Evolutionary conservation across 2,329 filamentous ascomycete species (phyloP), one percentile per base, ranked within the genome.

Genomic region (Dactylellina cionopaga): DNA sequence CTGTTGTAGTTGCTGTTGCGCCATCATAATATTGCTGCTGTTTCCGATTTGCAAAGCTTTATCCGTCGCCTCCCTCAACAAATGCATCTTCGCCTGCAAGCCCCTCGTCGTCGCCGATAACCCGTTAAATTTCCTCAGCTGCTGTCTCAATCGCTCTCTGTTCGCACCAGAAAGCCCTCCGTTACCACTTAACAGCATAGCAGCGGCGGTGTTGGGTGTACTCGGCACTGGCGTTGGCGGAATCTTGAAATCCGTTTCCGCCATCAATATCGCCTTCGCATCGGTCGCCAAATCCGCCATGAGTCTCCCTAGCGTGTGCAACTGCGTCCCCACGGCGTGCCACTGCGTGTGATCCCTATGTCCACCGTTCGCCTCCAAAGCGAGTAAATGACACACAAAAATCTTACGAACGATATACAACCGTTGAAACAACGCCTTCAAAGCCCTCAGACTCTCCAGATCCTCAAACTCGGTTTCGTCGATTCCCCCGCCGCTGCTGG

Each of bases 31-130:
- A n/a, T n/a, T n/a, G n/a, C n/a, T n/a, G n/a, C n/a, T n/a, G n/a
- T n/a, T n/a, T n/a, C n/a, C n/a, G n/a, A n/a, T 88, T 77, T 96
- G 91, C 25, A 96, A 81, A 43, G 88, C 88, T 71, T 87, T 87
- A 78, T 91, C 92, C 0, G 92, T 96, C 80, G 97, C 92, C 80
- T 99, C 95, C 52, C 92, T 88, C 60, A 98, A 82, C 5, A 99
- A 84, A 71, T 96, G 92, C 83, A 99, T 88, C 80, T 98, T 99
- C 33, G 95, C 95, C 80, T 98, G 94, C 51, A 99, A 84, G 9
- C 92, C 91, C 25, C 93, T 89, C 73, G 98, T 96, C 13, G 92
- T 93, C 62, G 92, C 91, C 0, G 92, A 96, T 31, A 99, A 84
- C 0, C 90, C 91, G 78, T 91, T 92, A 41, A 99, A 87, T 79